phyloP scores from a whole-genome alignment of 139 green algal species.

The Klebsormidium nitens region DNA sequence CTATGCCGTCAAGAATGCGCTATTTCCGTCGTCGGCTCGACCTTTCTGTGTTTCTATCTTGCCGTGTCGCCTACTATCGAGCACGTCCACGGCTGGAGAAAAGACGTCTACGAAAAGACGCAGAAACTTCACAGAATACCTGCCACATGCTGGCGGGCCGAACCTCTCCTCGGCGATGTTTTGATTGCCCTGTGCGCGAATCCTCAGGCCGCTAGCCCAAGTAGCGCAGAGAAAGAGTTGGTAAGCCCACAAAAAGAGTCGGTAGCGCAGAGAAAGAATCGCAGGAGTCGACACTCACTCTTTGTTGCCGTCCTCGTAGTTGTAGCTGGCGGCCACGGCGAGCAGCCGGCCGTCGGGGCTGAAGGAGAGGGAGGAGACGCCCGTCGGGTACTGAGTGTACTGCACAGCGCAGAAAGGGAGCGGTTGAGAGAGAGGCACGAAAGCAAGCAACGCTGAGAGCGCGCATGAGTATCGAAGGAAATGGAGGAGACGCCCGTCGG shows the following conservation, averaged over 20 bases:
- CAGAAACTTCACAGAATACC: too few relatives aligned
- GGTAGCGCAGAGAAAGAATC: not conserved
- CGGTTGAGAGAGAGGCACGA: not conserved
- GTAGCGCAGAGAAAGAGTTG: not conserved
- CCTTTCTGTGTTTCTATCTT: too few relatives aligned
- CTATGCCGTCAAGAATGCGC: too few relatives aligned
- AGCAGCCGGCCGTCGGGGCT: constrained; percentile 57
- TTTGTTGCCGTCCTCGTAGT: constrained; percentile 62
- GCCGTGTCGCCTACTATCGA: too few relatives aligned
- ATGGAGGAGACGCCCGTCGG: constrained; percentile 75
- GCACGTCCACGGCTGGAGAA: too few relatives aligned
- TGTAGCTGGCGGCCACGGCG: constrained; percentile 81
- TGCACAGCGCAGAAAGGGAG: not conserved
- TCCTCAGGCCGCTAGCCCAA: not conserved
- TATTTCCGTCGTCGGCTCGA: too few relatives aligned
- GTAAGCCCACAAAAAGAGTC: not conserved
- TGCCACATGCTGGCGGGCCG: too few relatives aligned
- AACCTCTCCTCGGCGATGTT: too few relatives aligned
- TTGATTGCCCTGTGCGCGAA: too few relatives aligned
- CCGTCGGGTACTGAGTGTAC: constrained; percentile 66
- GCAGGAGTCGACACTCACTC: not conserved
- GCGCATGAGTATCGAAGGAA: too few relatives aligned
- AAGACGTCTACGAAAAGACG: too few relatives aligned
- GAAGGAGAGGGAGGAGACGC: constrained; percentile 78
- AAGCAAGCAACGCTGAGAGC: too few relatives aligned